Base-by-base conservation (phyloP, 192 early-diverging fungal species). In the Endogone sp. region DNA sequence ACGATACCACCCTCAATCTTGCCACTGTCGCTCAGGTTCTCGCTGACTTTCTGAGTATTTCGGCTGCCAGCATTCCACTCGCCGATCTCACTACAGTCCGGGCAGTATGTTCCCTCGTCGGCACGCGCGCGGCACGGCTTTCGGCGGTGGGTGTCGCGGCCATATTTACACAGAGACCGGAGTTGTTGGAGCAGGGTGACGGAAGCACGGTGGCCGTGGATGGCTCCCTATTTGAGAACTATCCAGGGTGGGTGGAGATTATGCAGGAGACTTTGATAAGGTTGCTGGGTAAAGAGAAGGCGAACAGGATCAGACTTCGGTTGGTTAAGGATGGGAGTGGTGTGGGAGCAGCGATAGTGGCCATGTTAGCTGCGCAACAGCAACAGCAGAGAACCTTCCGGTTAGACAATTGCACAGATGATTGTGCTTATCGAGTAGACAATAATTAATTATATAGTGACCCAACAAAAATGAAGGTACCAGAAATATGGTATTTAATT, bases 201-300 rank as follows among this genome's bases (percentile, higher is more conserved):
- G 26, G 28, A 2, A 69, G 82, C 64, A 89, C 91, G 11, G 88
- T 95, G 16, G 92, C 89, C 9, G 88, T 95, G 56, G 93, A 94
- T 71, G 92, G 93, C 29, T 85, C 84, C 13, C 81, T 95, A 62
- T 95, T 91, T 77, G 88, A 95, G 80, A 84, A 88, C 29, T 95
- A 94, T 68, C 92, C 92, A 3, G 81, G 84, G 79, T 95, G 89
- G 76, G 82, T 88, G 60, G 79, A 88, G 63, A 79, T 84, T 64
- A 89, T 95, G 82, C 71, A 88, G 23, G 80, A 83, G 32, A 85
- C 86, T 10, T 74, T 93, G 55, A 76, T 79, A 31, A 84, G 88
- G 68, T 73, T 94, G 57, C 76, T 95, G 21, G 93, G 91, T 21
- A 22, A 28, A 10, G 59, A 60, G 22, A 60, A 10, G 24, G 10